Evolutionary conservation across 192 early-diverging fungal genomes (phyloP), one percentile per base, ranked within the genome.

Genomic region (Coemansia sp.): DNA sequence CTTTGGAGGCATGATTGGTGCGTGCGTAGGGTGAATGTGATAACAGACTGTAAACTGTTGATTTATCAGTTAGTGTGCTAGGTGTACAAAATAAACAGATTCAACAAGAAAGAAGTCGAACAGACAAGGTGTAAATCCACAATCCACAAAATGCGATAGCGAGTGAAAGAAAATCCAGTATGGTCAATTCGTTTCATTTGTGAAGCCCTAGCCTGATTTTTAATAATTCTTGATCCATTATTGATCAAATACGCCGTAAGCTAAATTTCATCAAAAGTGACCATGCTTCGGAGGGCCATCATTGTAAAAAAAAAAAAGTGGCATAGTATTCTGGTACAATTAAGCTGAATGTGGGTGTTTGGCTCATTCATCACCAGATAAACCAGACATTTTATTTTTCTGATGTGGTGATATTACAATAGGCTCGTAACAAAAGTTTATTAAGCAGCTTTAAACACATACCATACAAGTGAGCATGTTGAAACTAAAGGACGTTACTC

Each of bases 1-100:
- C 55, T 65, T 64, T 20, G 67, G 67, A 31, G 57, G 61, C 75
- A 78, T 78, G 27, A 20, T 65, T 65, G 3, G 22, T 19, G 19
- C 23, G 45, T 48, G 22, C n/a, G n/a, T n/a, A n/a, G n/a, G n/a
- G 25, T 1, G 25, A 11, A 31, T 14, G 31, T 3, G 48, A 50
- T 9, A 27, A 17, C 15, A 41, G 38, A 17, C 38, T 41, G 38
- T 41, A 41, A n/a, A n/a, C n/a, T n/a, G n/a, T n/a, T 41, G 38
- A 1, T 41, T 15, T 41, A 17, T 4, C 23, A 7, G 7, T 23
- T 48, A 20, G 22, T 48, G 14, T 13, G 22, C 22, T 13, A 25
- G 15, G 45, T 25, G 10, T 48, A 48, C 45, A 48, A 25, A 48
- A 48, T 48, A 48, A 48, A 48, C 45, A 48, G 23, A 1, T 48